Evolutionary conservation across 2,329 filamentous ascomycete species (phyloP).

Genomic region (Pyrenochaeta sp.): DNA sequence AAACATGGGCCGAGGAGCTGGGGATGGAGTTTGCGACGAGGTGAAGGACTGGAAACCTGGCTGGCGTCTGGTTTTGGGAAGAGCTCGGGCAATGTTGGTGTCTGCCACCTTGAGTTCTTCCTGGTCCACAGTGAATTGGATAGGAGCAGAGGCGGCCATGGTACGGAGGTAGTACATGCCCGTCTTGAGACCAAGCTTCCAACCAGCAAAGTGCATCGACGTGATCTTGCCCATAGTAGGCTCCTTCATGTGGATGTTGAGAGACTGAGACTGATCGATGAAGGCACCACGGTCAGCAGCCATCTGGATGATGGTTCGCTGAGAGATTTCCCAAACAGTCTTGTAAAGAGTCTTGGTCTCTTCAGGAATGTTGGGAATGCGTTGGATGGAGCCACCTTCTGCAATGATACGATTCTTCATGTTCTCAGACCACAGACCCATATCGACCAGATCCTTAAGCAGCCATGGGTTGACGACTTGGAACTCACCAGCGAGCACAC

Average conservation of each 20-base stretch:
- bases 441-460: conserved; percentile 95
- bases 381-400: conserved; percentile 93
- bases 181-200: conserved; percentile 99
- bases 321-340: conserved; percentile 99
- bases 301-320: conserved; percentile 96
- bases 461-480: conserved; percentile 99
- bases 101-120: conserved; percentile 90
- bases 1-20: conserved; percentile 73
- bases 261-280: conserved; percentile 98
- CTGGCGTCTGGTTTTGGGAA: conserved; percentile 71
- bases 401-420: conserved; percentile 99
- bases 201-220: conserved; percentile 98
- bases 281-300: conserved; percentile 97
- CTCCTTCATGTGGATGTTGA: conserved; percentile 99
- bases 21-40: conserved; percentile 60
- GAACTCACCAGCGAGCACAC: conserved; percentile 97
- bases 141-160: conserved; percentile 93
- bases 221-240: conserved; percentile 99
- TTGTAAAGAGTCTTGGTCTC: conserved; percentile 98
- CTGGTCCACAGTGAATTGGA: conserved; percentile 99
- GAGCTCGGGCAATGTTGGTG: conserved; percentile 73
- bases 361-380: conserved; percentile 93
- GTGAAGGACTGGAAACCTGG: conserved; percentile 32
- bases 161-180: conserved; percentile 99
- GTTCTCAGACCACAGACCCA: conserved; percentile 97